Conservation (phyloP, 164 flowering plant species). For the Nymphaea thermarum region DNA sequence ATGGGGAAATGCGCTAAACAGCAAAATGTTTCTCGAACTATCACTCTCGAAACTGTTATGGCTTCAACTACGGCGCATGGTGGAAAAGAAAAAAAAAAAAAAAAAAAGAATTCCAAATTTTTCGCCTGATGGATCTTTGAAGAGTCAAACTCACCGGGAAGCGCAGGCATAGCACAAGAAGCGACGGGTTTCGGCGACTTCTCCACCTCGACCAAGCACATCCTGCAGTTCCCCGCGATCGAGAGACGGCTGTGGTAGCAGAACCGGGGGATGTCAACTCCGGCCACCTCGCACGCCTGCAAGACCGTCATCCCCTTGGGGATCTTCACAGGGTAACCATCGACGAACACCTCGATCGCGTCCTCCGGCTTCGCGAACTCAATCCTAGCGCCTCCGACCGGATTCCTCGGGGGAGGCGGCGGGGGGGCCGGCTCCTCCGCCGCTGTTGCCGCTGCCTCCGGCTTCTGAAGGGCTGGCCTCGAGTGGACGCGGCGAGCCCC, state of each 20-base stretch:
- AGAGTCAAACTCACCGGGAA: conserved; percentile 47
- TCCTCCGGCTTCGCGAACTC: conserved; percentile 68
- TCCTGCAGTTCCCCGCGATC: conserved; percentile 95
- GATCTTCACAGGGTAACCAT: conserved; percentile 81
- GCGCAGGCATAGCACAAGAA: conserved; percentile 99
- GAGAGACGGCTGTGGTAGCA: conserved; percentile 90
- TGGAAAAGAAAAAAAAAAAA: background rate
- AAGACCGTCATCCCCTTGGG: conserved; percentile 94
- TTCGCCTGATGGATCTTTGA: background rate
- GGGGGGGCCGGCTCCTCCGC: conserved; percentile 19
- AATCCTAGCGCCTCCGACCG: conserved; percentile 72
- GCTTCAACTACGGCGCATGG: too few relatives aligned
- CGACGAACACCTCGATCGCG: conserved; percentile 92
- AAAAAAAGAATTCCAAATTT: background rate
- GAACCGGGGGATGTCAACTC: conserved; percentile 90
- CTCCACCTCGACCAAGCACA: conserved; percentile 98
- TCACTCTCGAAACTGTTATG: too few relatives aligned
- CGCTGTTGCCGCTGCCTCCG: conserved; percentile 39
- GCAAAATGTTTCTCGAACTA: too few relatives aligned
- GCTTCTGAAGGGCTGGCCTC: conserved; percentile 59
- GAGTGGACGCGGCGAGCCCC: conserved; percentile 35
- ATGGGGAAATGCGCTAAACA: too few relatives aligned
- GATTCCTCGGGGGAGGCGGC: conserved; percentile 40
- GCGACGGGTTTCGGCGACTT: conserved; percentile 99
- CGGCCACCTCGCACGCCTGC: conserved; percentile 95